Evolutionary conservation across 352 stramenopile species (phyloP), one percentile per base, ranked within the genome.

Genomic region (Peronospora destructor): DNA sequence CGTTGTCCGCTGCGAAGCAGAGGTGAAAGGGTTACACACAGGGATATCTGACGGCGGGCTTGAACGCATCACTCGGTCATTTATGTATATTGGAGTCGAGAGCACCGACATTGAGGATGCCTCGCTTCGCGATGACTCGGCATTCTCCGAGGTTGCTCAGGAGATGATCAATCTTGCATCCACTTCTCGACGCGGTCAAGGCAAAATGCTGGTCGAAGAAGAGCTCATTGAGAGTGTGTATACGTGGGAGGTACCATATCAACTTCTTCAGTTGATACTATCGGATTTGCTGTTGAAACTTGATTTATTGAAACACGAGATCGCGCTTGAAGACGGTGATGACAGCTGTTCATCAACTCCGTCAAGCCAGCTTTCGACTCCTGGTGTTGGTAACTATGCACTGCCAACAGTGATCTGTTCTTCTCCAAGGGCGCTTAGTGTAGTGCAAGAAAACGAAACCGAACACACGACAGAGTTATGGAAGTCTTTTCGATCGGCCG

Each of bases 221-320:
- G 82, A 91, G 52, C 52, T 93, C 12, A 81, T 93, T 19, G 82
- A 93, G 53, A 93, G 82, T 47, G 79, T 89, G n/a, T 93, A 85
- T 50, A 93, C 82, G 34, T 93, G 79, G 79, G 77, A 90, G 47
- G 82, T 93, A 38, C 82, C 82, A 26, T 90, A 88, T 45, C 82
- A 93, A 60, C 53, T 93, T 13, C 54, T 93, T 9, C 79, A 93
- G 53, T 57, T 93, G 26, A 78, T 93, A 21, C 44, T 89, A 6
- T 75, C 77, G 0, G 79, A 91, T 47, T 62, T 93, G 37, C 49
- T 89, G 13, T 53, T 85, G 1, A 80, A 93, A 38, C 50, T 93
- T 10, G 70, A 87, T 41, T 54, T 57, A 3, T 49, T 91, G 1
- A 89, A 85, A 48, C 66, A 62, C 23, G 61, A 76, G 26, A 76